Evolutionary conservation across 176 grass and related monocot species (phyloP).

Genomic region (Oryza meridionalis): DNA sequence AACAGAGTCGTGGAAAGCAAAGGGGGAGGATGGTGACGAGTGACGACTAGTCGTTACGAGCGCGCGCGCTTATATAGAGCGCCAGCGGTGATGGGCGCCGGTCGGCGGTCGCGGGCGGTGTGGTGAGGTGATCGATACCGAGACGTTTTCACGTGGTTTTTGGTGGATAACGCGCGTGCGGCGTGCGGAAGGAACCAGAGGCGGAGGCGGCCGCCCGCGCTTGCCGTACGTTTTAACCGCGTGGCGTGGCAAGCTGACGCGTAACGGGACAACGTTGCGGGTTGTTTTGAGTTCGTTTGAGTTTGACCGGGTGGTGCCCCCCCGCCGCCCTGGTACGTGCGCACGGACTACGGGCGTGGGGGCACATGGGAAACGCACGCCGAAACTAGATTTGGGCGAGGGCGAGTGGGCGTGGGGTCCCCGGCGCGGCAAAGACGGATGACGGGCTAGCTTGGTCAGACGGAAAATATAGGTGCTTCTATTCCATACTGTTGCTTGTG

Average conservation of each 20-base stretch:
- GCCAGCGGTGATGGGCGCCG: background rate
- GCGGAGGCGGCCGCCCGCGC: too few relatives aligned
- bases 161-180: background rate
- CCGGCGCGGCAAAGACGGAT: background rate
- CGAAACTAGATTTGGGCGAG: background rate
- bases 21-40: background rate
- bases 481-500: background rate
- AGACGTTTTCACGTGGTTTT: constrained; percentile 36
- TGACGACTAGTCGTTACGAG: constrained; percentile 23
- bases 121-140: background rate
- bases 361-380: background rate
- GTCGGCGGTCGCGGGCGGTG: background rate
- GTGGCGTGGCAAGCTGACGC: background rate
- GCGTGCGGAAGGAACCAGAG: background rate
- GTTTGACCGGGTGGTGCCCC: background rate
- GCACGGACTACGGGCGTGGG: too few relatives aligned
- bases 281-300: background rate
- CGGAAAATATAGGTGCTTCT: background rate
- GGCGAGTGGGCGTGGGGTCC: too few relatives aligned
- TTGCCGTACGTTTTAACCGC: background rate
- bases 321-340: too few relatives aligned
- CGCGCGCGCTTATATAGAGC: background rate
- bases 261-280: background rate
- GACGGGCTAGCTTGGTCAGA: background rate
- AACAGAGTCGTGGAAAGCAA: background rate